A percentile compares a stretch with the other conserved stretches of the same genome.
Conservation (phyloP, 1,284 basidiomycete species). For the Leccinum subrobustum region DNA sequence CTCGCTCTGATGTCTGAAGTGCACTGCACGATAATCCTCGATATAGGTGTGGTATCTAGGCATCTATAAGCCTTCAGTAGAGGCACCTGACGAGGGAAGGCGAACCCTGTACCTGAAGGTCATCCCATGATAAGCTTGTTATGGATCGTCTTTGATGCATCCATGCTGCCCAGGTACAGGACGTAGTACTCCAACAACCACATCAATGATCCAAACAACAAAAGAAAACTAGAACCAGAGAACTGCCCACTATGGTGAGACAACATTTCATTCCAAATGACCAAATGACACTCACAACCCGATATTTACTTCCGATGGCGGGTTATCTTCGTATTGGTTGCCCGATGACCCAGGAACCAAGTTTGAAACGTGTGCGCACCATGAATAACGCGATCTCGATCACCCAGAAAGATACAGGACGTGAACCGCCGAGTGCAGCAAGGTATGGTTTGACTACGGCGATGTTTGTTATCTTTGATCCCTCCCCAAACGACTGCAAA, state of each 20-base stretch:
- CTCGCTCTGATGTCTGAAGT: constrained; percentile 4
- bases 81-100: background rate
- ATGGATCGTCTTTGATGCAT: background rate
- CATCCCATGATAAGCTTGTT: background rate
- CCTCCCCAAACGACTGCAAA: background rate
- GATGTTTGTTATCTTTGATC: background rate
- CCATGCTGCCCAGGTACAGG: background rate
- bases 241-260: background rate
- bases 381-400: background rate
- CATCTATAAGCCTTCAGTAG: background rate
- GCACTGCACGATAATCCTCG: background rate
- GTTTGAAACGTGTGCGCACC: background rate
- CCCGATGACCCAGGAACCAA: background rate
- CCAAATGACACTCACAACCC: background rate
- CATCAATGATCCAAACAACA: background rate
- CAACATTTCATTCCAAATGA: background rate
- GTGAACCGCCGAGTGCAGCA: background rate
- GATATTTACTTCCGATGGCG: background rate
- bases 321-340: background rate
- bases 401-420: background rate
- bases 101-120: background rate
- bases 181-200: background rate
- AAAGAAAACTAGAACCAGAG: background rate
- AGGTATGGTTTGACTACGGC: background rate
- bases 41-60: background rate